phyloP scores from a whole-genome alignment of 176 grass and related monocot species.

The Juncus inflexus region DNA sequence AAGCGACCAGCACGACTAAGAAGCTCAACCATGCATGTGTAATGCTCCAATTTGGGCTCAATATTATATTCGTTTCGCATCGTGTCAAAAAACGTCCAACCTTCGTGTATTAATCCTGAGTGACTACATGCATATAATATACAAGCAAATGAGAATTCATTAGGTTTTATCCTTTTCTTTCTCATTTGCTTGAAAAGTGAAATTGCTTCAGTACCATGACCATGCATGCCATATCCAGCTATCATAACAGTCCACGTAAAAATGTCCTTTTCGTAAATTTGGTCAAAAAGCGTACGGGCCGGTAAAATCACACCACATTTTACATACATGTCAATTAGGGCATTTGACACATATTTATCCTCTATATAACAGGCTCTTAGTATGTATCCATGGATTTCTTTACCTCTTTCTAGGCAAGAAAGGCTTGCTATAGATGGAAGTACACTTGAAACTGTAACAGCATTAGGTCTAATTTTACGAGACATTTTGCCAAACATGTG shows the following conservation, averaged over 20 bases:
- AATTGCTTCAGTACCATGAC: slow-evolving; percentile 55
- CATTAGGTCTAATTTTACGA: slow-evolving; percentile 55
- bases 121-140: slow-evolving; percentile 84
- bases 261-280: slow-evolving; percentile 54
- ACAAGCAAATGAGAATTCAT: slow-evolving; percentile 59
- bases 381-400: slow-evolving; percentile 65
- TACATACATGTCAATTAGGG: slow-evolving; percentile 72
- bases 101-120: slow-evolving; percentile 65
- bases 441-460: slow-evolving; percentile 63
- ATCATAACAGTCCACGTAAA: slow-evolving; percentile 94
- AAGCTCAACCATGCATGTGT: slow-evolving; percentile 69
- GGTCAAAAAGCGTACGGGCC: slow-evolving; percentile 49
- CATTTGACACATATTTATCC: slow-evolving; percentile 52
- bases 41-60: slow-evolving; percentile 71
- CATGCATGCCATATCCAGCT: slow-evolving; percentile 88
- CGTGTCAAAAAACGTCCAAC: slow-evolving; percentile 66
- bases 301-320: slow-evolving; percentile 65
- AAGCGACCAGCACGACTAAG: slow-evolving; percentile 49
- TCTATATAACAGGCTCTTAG: slow-evolving; percentile 41
- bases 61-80: slow-evolving; percentile 74
- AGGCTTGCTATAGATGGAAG: slow-evolving; percentile 72
- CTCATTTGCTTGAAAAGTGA: slow-evolving; percentile 61
- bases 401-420: slow-evolving; percentile 76
- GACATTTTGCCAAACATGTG: slow-evolving; percentile 58
- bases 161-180: slow-evolving; percentile 44